A percentile compares a stretch with the other conserved stretches of the same genome.
phyloP scores from a whole-genome alignment of 2,329 filamentous ascomycete species.

The Colletotrichum theobromicola region DNA sequence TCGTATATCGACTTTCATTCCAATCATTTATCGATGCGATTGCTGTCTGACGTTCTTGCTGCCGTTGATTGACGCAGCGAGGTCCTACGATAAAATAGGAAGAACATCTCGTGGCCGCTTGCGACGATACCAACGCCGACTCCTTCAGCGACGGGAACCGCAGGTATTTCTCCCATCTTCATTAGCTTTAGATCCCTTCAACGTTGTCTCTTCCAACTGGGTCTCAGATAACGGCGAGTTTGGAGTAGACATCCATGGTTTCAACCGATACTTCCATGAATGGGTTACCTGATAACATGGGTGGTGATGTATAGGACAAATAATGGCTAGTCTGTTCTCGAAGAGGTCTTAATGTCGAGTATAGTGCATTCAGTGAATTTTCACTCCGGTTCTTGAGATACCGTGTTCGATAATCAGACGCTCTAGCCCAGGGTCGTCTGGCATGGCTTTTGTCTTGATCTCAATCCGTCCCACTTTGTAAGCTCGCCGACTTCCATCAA shows the following conservation, averaged over 20 bases:
- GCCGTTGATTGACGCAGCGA: accelerated
- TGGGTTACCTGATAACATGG: no score
- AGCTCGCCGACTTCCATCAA: background rate
- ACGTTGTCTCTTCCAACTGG: no score
- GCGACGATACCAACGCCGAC: background rate
- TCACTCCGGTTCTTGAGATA: background rate
- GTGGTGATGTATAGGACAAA: no score
- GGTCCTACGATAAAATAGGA: accelerated
- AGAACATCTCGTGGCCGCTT: background rate
- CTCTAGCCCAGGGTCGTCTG: background rate
- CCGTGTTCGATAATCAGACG: background rate
- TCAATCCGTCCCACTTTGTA: background rate
- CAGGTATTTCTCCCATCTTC: no score
- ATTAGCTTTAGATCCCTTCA: no score
- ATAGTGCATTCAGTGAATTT: background rate
- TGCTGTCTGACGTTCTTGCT: background rate
- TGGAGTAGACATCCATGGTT: no score
- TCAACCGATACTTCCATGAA: no score
- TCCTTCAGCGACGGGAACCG: background rate
- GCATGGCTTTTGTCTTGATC: background rate
- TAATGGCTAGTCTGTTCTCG: no score
- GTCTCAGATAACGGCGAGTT: no score
- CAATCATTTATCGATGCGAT: background rate
- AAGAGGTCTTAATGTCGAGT: accelerated
- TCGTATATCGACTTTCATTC: background rate